These are phyloP conservation scores for Linum lewisii DNA, from an alignment of 345 rosid species.

Conservation along the genomic window DNA sequence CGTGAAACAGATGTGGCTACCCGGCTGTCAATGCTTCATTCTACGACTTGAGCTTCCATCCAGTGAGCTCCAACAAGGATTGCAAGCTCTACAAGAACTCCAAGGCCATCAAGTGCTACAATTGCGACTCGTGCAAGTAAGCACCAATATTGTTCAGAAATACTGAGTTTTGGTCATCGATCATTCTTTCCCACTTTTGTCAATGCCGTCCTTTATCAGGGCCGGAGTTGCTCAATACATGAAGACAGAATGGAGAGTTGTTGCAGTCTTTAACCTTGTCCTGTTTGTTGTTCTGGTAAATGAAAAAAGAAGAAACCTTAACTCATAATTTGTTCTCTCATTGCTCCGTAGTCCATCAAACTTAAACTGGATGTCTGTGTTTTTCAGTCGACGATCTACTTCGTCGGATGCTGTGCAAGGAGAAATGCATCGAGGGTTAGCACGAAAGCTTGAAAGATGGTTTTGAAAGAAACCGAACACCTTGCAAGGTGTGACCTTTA, in stretches of 20 bases:
- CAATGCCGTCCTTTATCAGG: conserved; percentile 25
- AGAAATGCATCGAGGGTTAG: conserved; percentile 44
- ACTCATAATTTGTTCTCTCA: background rate
- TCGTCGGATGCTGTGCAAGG: conserved; percentile 93
- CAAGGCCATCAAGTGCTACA: conserved; percentile 64
- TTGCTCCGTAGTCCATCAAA: background rate
- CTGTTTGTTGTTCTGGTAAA: conserved; percentile 71
- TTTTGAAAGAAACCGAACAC: background rate
- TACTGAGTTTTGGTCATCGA: conserved; percentile 3
- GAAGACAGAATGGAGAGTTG: conserved; percentile 87
- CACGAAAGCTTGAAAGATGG: conserved; percentile 37
- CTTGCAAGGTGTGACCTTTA: background rate
- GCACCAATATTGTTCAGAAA: conserved; percentile 1
- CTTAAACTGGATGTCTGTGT: background rate
- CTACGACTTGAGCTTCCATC: conserved; percentile 87
- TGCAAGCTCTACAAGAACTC: conserved; percentile 77
- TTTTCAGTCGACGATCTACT: conserved; percentile 63
- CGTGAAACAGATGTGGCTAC: conserved; percentile 58
- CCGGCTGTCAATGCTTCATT: conserved; percentile 64
- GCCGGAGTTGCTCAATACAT: conserved; percentile 97
- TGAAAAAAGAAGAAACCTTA: conserved; percentile 17
- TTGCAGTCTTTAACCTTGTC: conserved; percentile 68
- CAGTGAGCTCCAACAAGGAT: conserved; percentile 64
- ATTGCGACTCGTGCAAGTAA: conserved; percentile 95
- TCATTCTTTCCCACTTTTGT: background rate